Evolutionary conservation across 208 protist genomes (phyloP).

Genomic region (Entamoeba histolytica): DNA sequence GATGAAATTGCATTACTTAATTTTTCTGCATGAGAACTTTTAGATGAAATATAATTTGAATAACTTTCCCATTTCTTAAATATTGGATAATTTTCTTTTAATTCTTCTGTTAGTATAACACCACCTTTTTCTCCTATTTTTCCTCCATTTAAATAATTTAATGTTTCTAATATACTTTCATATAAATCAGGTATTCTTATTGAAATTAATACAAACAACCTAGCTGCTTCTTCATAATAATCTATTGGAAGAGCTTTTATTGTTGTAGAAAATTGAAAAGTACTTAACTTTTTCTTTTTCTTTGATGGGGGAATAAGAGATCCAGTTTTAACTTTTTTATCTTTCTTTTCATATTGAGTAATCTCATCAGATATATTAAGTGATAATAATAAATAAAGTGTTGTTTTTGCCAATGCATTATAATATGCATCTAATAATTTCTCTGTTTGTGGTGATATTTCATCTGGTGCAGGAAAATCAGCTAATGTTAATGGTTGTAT

Average conservation of each 20-base stretch:
- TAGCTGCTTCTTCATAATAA: background rate
- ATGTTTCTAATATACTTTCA: background rate
- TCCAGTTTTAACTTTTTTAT: background rate
- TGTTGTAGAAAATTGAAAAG: background rate
- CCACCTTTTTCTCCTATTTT: background rate
- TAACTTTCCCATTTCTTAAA: background rate
- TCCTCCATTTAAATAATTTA: background rate
- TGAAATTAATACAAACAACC: background rate
- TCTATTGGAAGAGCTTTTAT: background rate
- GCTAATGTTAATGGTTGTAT: background rate
- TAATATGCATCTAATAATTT: background rate
- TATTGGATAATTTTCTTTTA: background rate
- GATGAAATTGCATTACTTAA: background rate
- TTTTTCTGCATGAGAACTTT: background rate
- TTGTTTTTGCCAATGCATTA: background rate
- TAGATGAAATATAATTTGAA: background rate
- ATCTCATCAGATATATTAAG: background rate
- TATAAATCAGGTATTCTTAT: background rate
- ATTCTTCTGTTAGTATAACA: background rate
- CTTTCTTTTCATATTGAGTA: background rate
- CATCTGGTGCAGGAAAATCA: background rate
- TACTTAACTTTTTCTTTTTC: background rate
- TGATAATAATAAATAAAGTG: background rate
- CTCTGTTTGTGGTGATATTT: background rate
- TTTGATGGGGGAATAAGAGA: background rate